phyloP scores from a whole-genome alignment of 768 basidiomycete genomes.

The Calocera cornea region DNA sequence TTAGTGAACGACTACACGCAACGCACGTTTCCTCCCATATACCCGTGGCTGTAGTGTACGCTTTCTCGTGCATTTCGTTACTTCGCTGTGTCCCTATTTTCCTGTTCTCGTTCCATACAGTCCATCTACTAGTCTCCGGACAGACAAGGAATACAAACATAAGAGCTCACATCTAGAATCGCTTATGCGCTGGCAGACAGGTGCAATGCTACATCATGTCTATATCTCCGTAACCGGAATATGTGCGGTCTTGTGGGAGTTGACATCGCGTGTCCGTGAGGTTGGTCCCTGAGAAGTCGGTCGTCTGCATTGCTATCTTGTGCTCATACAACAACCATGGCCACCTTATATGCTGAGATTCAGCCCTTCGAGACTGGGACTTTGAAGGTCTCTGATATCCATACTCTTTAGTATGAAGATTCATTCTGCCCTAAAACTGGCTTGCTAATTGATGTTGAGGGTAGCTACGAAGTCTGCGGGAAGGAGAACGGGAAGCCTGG shows the following conservation, averaged over 20 bases:
- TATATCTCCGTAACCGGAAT: background rate
- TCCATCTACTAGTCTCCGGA: slow-evolving; percentile 1
- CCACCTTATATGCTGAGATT: slow-evolving; percentile 51
- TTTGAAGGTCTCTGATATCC: slow-evolving; percentile 59
- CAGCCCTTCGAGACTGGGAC: slow-evolving; percentile 50
- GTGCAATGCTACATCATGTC: no score
- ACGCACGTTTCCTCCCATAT: background rate
- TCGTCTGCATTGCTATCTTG: no score
- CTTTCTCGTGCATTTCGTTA: slow-evolving; percentile 4
- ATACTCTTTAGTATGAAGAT: slow-evolving; percentile 54
- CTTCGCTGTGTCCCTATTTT: background rate
- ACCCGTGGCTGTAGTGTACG: slow-evolving; percentile 3
- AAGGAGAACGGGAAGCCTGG: slow-evolving; percentile 66
- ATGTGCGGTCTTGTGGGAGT: background rate
- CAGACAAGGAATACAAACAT: background rate
- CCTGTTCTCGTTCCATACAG: background rate
- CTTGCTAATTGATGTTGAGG: background rate
- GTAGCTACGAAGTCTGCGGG: slow-evolving; percentile 70
- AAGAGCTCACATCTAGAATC: background rate
- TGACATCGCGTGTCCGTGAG: no score
- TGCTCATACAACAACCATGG: background rate
- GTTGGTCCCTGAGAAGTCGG: no score
- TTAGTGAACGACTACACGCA: background rate
- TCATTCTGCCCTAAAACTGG: background rate
- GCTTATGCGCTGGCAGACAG: background rate